Evolutionary conservation across 768 basidiomycete species (phyloP), one percentile per base, ranked within the genome.

Genomic region (Mycena maculata): DNA sequence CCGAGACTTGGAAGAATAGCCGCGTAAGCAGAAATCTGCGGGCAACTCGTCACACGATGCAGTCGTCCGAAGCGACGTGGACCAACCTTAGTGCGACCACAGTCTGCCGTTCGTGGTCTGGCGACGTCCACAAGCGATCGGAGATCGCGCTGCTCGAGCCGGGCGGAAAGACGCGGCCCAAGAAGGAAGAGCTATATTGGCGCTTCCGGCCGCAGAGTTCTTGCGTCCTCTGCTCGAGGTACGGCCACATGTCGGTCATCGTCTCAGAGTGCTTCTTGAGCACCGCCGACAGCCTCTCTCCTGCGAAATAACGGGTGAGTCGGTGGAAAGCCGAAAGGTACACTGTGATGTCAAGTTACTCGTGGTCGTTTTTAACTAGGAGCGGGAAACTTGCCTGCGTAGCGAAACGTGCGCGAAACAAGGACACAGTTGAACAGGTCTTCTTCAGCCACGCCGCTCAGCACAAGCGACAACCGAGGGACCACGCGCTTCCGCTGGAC

Each of bases 161-260:
- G 42, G 22, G 15, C 13, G 56, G 69, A 57, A 85, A 77, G 10
- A 79, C 72, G 20, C 65, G 71, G 15, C 82, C 81, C 25, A 93
- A 75, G 75, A 92, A 90, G 8, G 89, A 88, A 13, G 64, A 61
- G 11, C 76, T 68, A 72, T 86, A 90, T n/a, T 71, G 68, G 4
- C 62, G 60, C 58, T 77, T 82, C 42, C 86, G 81, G 20, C 59
- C 63, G 0, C 64, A 42, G 1, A 75, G 71, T 74, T 92, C 90
- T 15, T 71, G 67, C 63, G 80, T 71, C n/a, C 92, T 86, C 23
- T 79, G 72, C 28, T 76, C 76, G 36, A 92, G 81, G 74, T 93
- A 93, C 9, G 92, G 90, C 92, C 92, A 94, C 73, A 90, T 80
- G 68, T 93, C 88, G 1, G 83, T 86, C 77, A 83, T 88, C 20